These are phyloP conservation scores for Jacaranda copaia DNA, from an alignment of 257 asterid species.

Conservation along the genomic window DNA sequence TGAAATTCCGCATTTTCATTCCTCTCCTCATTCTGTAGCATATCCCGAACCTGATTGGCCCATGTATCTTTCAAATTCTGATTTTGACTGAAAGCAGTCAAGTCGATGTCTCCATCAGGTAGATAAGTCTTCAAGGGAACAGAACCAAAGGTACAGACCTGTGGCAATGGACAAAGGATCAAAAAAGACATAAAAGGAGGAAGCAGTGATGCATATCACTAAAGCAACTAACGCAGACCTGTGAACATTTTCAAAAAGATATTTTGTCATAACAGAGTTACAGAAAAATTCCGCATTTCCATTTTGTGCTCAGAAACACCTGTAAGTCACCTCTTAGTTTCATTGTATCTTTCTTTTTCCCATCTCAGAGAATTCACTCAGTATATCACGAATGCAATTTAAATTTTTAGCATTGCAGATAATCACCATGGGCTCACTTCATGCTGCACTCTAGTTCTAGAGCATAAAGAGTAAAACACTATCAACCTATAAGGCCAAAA, in stretches of 20 bases:
- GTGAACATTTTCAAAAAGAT: slow-evolving; percentile 18
- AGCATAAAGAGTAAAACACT: slow-evolving; percentile 3
- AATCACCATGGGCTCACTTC: background rate
- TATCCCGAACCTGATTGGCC: slow-evolving; percentile 85
- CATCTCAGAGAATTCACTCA: slow-evolving; percentile 22
- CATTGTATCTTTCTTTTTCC: background rate
- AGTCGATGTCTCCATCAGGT: slow-evolving; percentile 94
- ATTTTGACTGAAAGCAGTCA: slow-evolving; percentile 80
- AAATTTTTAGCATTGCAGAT: background rate
- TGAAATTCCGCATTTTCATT: slow-evolving; percentile 81
- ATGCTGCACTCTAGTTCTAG: slow-evolving; percentile 28
- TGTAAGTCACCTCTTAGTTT: slow-evolving; percentile 16
- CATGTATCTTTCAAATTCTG: slow-evolving; percentile 70
- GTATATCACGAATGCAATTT: background rate
- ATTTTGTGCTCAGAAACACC: background rate
- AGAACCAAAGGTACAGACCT: slow-evolving; percentile 92
- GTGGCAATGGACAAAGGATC: slow-evolving; percentile 30
- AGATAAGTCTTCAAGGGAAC: slow-evolving; percentile 95
- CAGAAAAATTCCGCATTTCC: slow-evolving; percentile 7
- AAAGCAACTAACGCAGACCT: slow-evolving; percentile 1
- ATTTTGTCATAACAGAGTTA: background rate
- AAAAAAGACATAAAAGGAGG: background rate
- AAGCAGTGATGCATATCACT: slow-evolving; percentile 12
- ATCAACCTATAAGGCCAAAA: slow-evolving; percentile 1
- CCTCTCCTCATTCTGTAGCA: slow-evolving; percentile 80